Conservation (phyloP, 805 yeast genomes). For the Kluyveromyces dobzhanskii region DNA sequence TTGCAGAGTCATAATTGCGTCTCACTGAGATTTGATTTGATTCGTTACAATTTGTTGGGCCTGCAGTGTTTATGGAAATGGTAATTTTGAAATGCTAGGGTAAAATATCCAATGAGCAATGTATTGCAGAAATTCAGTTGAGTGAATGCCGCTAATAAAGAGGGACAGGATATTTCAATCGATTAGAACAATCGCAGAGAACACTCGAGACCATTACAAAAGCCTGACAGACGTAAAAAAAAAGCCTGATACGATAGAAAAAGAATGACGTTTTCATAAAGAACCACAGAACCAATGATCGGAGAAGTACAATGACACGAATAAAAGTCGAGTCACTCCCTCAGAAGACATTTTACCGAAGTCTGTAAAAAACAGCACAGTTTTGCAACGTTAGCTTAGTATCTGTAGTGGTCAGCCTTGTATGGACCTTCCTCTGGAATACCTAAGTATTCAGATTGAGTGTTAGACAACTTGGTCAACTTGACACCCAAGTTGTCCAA, state of each 20-base stretch:
- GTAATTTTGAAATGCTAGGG: no score
- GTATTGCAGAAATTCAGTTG: neutral
- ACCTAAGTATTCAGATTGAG: slow-evolving; percentile 91
- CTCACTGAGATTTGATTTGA: no score
- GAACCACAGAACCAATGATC: no score
- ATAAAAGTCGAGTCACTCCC: no score
- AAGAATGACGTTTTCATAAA: neutral
- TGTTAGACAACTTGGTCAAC: slow-evolving; percentile 65
- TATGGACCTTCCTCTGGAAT: slow-evolving; percentile 89
- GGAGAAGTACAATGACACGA: no score
- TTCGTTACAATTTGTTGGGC: no score
- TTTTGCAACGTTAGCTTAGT: slow-evolving; percentile 42
- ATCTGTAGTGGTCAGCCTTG: slow-evolving; percentile 98
- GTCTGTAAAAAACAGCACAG: neutral
- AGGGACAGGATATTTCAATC: neutral
- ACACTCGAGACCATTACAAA: no score
- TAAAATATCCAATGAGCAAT: neutral
- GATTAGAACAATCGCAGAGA: no score
- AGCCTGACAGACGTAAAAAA: no score
- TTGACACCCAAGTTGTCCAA: slow-evolving; percentile 89
- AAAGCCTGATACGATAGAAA: neutral
- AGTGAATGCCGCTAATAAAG: neutral
- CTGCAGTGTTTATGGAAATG: no score
- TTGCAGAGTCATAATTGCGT: no score
- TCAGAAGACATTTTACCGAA: no score